These are phyloP conservation scores for Coelastrella sp. DNA, from an alignment of 139 green algal genomes.

Conservation along the genomic window DNA sequence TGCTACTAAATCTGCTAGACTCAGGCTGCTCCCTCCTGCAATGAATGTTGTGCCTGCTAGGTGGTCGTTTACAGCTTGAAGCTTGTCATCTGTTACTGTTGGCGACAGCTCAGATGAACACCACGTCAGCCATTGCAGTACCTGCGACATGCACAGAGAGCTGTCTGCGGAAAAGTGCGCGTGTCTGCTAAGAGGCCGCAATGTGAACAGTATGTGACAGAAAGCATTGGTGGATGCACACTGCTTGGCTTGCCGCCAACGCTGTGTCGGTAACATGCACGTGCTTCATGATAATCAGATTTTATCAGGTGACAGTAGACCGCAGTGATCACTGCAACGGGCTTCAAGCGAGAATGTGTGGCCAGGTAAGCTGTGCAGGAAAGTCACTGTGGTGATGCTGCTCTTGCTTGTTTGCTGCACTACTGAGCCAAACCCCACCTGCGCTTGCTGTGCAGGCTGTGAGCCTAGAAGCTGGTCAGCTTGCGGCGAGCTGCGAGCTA, in stretches of 20 bases:
- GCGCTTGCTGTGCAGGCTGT: constrained; percentile 23
- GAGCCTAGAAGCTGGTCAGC: constrained; percentile 26
- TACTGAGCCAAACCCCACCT: background rate
- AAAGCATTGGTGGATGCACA: too few relatives aligned
- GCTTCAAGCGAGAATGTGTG: too few relatives aligned
- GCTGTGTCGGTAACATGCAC: too few relatives aligned
- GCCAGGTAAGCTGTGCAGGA: too few relatives aligned
- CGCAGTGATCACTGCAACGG: too few relatives aligned
- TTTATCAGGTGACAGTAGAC: too few relatives aligned
- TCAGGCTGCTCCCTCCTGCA: constrained; percentile 38
- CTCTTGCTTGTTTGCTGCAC: background rate
- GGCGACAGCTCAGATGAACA: constrained; percentile 50
- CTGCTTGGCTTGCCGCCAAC: too few relatives aligned
- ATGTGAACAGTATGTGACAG: background rate
- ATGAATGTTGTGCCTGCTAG: constrained; percentile 59
- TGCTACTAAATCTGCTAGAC: constrained; percentile 66
- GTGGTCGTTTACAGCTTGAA: constrained; percentile 56
- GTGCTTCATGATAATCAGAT: too few relatives aligned
- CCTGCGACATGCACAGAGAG: constrained; percentile 32
- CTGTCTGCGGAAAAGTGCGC: background rate
- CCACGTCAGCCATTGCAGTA: constrained; percentile 62
- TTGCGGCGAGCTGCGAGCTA: constrained; percentile 9
- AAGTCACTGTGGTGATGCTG: background rate
- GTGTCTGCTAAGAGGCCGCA: background rate
- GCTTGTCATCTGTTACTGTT: constrained; percentile 59